Conservation (phyloP, 1,139 yeast species). For the Sporopachydermia cereana region DNA sequence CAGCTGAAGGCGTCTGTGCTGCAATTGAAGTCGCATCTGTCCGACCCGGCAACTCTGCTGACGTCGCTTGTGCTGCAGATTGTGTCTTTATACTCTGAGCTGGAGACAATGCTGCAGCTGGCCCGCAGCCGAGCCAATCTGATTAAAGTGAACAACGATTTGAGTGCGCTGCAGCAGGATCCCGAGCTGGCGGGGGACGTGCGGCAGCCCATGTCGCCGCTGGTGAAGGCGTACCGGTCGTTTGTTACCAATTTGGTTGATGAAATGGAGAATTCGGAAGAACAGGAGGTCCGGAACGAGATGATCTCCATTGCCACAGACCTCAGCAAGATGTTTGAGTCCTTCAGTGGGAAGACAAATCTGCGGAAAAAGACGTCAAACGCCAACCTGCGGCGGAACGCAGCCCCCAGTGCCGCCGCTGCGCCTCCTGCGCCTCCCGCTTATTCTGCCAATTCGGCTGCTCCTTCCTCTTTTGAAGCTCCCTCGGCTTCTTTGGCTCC, state of each 20-base stretch:
- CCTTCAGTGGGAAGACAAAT: slow-evolving; percentile 14
- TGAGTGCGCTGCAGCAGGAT: slow-evolving; percentile 17
- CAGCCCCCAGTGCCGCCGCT: not conserved
- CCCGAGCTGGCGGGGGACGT: slow-evolving; percentile 2
- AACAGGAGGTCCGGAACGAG: slow-evolving; percentile 23
- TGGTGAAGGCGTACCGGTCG: slow-evolving; percentile 20
- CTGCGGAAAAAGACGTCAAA: not conserved
- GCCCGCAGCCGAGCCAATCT: slow-evolving; percentile 25
- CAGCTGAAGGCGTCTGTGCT: slow-evolving; percentile 21
- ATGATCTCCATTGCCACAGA: slow-evolving; percentile 25
- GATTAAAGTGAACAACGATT: slow-evolving; percentile 24
- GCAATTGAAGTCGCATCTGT: slow-evolving; percentile 14
- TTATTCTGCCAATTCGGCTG: not conserved
- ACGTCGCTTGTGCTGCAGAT: slow-evolving; percentile 24
- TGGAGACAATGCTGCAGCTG: slow-evolving; percentile 22
- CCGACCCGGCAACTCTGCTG: slow-evolving; percentile 24
- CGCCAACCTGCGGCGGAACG: not conserved
- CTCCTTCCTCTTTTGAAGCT: not conserved
- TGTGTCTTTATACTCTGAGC: slow-evolving; percentile 17
- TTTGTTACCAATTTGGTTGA: slow-evolving; percentile 22
- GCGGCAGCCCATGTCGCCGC: slow-evolving; percentile 10
- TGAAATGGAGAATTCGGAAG: slow-evolving; percentile 22
- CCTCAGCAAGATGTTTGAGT: slow-evolving; percentile 22
- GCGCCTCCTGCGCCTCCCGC: not conserved
- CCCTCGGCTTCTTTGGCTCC: not conserved